Evolutionary conservation across 306 rosid species (phyloP), one percentile per base, ranked within the genome.

Genomic region (Prunus kanzakura): DNA sequence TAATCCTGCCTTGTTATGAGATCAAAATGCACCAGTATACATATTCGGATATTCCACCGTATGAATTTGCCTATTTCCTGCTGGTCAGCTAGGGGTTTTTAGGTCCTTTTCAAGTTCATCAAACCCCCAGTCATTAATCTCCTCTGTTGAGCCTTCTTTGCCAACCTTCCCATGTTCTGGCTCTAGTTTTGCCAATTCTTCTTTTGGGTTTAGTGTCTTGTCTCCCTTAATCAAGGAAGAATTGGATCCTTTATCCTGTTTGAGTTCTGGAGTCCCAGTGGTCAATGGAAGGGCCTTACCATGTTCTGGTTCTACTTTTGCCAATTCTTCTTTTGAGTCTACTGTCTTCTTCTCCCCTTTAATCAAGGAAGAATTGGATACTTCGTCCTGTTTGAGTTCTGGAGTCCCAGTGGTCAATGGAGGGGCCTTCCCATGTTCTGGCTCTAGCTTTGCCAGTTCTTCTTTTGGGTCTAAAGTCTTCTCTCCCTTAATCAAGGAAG

Each of bases 71-170:
- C 75, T 72, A 62, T 81, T 57, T 74, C 70, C 68, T 55, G 82
- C 55, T 20, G 76, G 74, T 79, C 75, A 83, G 82, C 76, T 64
- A 73, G 8, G 35, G 68, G 9, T 6, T 54, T 55, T 61, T 27
- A 77, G 79, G 76, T 82, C 76, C 73, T 72, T 88, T 71, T 83
- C 90, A 72, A 81, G 50, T 71, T 86, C 94, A 86, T 90, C 93
- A 79, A 87, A 86, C 69, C 83, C 98, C 92, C 89, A 90, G 46
- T 89, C 93, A 76, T 82, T 67, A 65, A 92, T 85, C 80, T 91
- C 94, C 15, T 87, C 96, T 29, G 81, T 70, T 9, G 87, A 84
- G 72, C 83, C 89, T 19, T 84, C 76, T 16, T 77, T 88, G 19
- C 85, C 84, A 16, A 56, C 41, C 46, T 75, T 84, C 18, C 81